These are phyloP conservation scores for Albatrellus ellisii DNA, from an alignment of 768 basidiomycete species.

Conservation along the genomic window DNA sequence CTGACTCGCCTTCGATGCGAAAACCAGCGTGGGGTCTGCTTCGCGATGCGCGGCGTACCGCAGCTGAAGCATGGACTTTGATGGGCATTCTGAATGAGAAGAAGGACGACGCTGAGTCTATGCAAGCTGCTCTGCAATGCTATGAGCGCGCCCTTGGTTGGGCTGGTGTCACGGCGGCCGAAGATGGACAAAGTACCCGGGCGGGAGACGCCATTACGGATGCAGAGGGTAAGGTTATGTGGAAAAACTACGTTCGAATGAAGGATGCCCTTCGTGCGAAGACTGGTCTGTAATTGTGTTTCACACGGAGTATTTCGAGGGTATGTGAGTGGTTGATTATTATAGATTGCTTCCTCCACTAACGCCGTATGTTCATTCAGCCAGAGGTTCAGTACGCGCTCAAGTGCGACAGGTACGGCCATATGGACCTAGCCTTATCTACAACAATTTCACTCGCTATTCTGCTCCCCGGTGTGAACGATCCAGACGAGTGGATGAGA, in stretches of 20 bases:
- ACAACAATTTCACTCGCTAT: too few relatives aligned
- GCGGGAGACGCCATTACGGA: constrained; percentile 42
- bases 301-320: too few relatives aligned
- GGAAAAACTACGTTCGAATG: constrained; percentile 45
- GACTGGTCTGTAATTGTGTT: background rate
- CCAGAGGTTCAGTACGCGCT: too few relatives aligned
- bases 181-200: constrained; percentile 23
- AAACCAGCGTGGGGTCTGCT: constrained; percentile 44
- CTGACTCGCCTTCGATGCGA: constrained; percentile 35
- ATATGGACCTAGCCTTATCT: too few relatives aligned
- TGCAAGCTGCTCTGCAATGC: constrained; percentile 38
- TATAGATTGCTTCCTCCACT: too few relatives aligned
- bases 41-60: constrained; percentile 55
- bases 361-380: too few relatives aligned
- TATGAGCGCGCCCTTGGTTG: constrained; percentile 61
- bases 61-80: constrained; percentile 66
- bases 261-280: constrained; percentile 1
- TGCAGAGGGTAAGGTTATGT: constrained; percentile 46
- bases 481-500: too few relatives aligned
- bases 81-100: constrained; percentile 53
- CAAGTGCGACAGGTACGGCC: too few relatives aligned
- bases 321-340: too few relatives aligned
- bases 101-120: constrained; percentile 17
- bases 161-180: constrained; percentile 36
- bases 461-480: too few relatives aligned